Conservation (phyloP, 208 protist species). For the Trichomonas gallinae region DNA sequence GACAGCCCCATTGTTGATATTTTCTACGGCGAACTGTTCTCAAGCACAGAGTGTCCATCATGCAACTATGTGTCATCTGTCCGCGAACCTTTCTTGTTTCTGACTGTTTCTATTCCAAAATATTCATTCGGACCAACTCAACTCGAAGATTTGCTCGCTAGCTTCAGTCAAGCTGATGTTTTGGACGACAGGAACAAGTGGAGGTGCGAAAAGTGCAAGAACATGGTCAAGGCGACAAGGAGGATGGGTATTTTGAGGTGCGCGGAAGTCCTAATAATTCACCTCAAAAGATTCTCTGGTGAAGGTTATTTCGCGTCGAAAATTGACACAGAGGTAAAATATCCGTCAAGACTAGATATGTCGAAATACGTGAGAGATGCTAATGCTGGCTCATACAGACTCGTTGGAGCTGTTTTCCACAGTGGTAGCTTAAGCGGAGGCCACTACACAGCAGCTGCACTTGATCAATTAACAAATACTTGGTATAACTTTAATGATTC, state of each 20-base stretch:
- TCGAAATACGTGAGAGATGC: background rate
- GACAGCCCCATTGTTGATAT: conserved; percentile 38
- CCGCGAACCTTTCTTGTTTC: conserved; percentile 46
- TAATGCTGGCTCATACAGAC: background rate
- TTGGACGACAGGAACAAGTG: conserved; percentile 30
- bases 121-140: no score
- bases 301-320: background rate
- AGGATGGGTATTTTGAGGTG: background rate
- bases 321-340: background rate
- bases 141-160: conserved; percentile 28
- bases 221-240: background rate
- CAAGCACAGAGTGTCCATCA: conserved; percentile 32
- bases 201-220: conserved; percentile 32
- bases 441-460: background rate
- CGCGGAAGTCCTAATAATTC: background rate
- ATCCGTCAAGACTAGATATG: background rate
- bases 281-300: background rate
- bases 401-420: background rate
- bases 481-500: conserved; percentile 16
- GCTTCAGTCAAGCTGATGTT: conserved; percentile 26
- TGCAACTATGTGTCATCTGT: conserved; percentile 36
- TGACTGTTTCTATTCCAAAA: conserved; percentile 31
- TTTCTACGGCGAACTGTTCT: conserved; percentile 36
- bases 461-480: background rate
- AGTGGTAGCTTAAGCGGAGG: background rate